Conservation (phyloP, 139 green algal species). For the Mesostigma viride region DNA sequence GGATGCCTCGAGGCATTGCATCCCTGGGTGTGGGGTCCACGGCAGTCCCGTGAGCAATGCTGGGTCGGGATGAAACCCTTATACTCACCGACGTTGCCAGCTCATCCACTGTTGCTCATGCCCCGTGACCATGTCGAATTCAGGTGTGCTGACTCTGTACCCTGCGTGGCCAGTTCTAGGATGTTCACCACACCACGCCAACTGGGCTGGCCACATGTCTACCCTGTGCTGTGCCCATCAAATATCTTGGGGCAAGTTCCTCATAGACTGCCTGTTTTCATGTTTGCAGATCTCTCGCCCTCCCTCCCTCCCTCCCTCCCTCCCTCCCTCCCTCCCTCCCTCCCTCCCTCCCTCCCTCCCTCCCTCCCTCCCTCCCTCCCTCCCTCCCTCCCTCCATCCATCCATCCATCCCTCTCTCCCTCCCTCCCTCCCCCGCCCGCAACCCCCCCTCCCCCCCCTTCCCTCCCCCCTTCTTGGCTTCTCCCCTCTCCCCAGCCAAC, state of each 20-base stretch:
- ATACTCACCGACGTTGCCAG: no score
- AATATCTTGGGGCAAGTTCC: not conserved
- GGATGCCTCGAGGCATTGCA: no score
- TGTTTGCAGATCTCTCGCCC: not conserved
- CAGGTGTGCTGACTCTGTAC: not conserved
- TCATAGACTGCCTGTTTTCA: not conserved
- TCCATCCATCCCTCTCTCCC: not conserved
- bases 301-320: not conserved
- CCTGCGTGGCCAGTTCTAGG: not conserved
- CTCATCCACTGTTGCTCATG: no score
- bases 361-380: not conserved
- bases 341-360: not conserved
- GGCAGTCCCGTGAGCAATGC: no score
- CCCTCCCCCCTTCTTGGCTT: no score
- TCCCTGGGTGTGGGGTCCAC: no score
- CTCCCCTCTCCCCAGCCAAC: no score
- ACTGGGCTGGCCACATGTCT: not conserved
- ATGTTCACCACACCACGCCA: not conserved
- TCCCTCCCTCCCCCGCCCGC: no score
- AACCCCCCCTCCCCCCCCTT: no score
- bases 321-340: not conserved
- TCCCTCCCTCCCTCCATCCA: not conserved
- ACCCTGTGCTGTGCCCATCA: not conserved
- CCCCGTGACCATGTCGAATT: no score
- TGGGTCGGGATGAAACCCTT: no score